Base-by-base conservation (phyloP, 768 basidiomycete genomes). In the Amylocystis lapponica region DNA sequence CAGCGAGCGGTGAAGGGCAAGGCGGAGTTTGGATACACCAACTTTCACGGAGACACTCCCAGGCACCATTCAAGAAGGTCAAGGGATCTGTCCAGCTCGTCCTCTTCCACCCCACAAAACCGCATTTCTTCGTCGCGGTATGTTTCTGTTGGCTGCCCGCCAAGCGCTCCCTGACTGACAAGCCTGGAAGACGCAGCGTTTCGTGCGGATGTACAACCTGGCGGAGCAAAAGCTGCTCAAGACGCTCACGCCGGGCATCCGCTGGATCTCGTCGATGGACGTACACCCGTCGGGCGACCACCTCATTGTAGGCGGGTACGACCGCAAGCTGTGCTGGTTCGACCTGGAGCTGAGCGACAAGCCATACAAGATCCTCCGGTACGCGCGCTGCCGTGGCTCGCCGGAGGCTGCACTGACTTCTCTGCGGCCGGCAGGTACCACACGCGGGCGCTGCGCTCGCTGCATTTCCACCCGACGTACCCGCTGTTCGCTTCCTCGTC, bases 241-340 rank as follows among this genome's bases (percentile, higher is more conserved):
- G 70, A 94, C 95, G n/a, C 67, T 98, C 34, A 79, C 74, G 57
- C 89, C 94, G n/a, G 94, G 94, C 41, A 87, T 95, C 50, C 83
- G 81, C 61, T 98, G 95, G 95, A 97, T 99, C 59, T 96, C 93
- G 27, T 88, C 81, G 9, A 85, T 99, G 83, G 94, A 98, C 60
- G 77, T 99, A 20, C 96, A 99, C 65, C 90, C 95, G 17, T 85
- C 86, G 39, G 91, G 91, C 22, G 94, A 98, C 57, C 93, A 99
- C 70, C 71, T 99, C 48, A 91, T 99, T 48, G 89, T 99, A 38
- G 96, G 96, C 46, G 91, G 91, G 36, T 98, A 98, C 64, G 96
- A 99, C 68, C 84, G 88, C 53, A 96, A 97, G 63, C 69, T 99
- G 13, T 94, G 92, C 63, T 99, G 96, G 96, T 98, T 98, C 64